phyloP scores from a whole-genome alignment of 140 eudicot species.

The Cichorium intybus region DNA sequence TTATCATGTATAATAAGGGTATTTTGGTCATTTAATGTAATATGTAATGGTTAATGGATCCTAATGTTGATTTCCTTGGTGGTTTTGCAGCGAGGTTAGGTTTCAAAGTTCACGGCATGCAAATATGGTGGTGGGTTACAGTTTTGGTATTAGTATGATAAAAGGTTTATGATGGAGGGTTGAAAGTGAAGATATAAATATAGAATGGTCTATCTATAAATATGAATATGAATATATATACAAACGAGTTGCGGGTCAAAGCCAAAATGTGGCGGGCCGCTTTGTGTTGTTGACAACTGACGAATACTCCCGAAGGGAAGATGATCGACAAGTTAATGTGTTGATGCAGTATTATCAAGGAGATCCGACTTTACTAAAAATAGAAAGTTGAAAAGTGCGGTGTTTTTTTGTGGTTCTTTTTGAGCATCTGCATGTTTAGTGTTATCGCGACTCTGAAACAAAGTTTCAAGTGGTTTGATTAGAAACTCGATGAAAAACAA shows the following conservation, averaged over 20 bases:
- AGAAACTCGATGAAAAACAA: neutral
- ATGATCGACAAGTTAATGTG: constrained; percentile 3
- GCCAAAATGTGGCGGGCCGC: constrained; percentile 76
- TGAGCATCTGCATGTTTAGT: constrained; percentile 33
- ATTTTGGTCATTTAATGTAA: neutral
- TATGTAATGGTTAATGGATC: neutral
- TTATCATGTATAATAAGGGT: neutral
- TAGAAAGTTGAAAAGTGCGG: constrained; percentile 3
- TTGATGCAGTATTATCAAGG: constrained; percentile 36
- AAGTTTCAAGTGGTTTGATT: neutral
- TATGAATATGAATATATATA: constrained; percentile 9
- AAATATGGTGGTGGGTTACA: constrained; percentile 29
- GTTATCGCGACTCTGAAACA: constrained; percentile 2
- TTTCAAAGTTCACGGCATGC: constrained; percentile 19
- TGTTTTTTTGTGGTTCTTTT: constrained; percentile 28
- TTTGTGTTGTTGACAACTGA: constrained; percentile 11
- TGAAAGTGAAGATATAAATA: constrained; percentile 16
- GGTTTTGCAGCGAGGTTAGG: constrained; percentile 27
- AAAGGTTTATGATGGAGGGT: constrained; percentile 1
- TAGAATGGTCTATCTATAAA: constrained; percentile 11
- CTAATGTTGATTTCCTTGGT: neutral
- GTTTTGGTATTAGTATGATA: constrained; percentile 42
- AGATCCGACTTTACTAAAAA: constrained; percentile 24
- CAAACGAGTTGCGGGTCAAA: constrained; percentile 40
- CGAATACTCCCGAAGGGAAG: constrained; percentile 38